Percentiles rank a stretch among this genome's conserved stretches.
Evolutionary conservation across 352 stramenopile genomes (phyloP).

Genomic region (Phytophthora kernoviae): DNA sequence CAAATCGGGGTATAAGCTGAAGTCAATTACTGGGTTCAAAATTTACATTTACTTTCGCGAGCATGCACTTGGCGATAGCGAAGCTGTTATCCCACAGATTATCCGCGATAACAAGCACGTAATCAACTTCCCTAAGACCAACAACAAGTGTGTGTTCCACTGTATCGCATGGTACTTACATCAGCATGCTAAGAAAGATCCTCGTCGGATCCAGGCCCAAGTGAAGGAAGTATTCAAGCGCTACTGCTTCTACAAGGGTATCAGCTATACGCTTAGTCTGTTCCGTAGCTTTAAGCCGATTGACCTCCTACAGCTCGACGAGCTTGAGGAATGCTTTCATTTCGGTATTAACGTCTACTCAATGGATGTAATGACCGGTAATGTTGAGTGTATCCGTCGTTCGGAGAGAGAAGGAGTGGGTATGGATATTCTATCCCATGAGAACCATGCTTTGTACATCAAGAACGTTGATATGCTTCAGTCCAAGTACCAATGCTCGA

Average conservation of each 20-base stretch:
- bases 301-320: background rate
- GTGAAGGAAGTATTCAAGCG: background rate
- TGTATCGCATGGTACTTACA: background rate
- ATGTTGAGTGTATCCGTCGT: background rate
- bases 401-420: background rate
- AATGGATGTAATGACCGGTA: background rate
- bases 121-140: too few species aligned
- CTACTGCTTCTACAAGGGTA: background rate
- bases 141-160: too few species aligned
- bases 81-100: too few species aligned
- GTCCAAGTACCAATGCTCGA: background rate
- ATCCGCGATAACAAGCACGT: too few species aligned
- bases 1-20: too few species aligned
- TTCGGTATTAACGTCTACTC: background rate
- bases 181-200: background rate
- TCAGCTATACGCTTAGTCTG: background rate
- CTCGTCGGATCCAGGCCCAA: background rate
- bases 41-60: too few species aligned
- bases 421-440: background rate
- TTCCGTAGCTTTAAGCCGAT: background rate
- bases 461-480: background rate
- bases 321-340: background rate
- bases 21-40: too few species aligned
- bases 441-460: too few species aligned
- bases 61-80: too few species aligned